Evolutionary conservation across 1,139 yeast genomes (phyloP), one percentile per base, ranked within the genome.

Genomic region (Suhomyces terraborum): DNA sequence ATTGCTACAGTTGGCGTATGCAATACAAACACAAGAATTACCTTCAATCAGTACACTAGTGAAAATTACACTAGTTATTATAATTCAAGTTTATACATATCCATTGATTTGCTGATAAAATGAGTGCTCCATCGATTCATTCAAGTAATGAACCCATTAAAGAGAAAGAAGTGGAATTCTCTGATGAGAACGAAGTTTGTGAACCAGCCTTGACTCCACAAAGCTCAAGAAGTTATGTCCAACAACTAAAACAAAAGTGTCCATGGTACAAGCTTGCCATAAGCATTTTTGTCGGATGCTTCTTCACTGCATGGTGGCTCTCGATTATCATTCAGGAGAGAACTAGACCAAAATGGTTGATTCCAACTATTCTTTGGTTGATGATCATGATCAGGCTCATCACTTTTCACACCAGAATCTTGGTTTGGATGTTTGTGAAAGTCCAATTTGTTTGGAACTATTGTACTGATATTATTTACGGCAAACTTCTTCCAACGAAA

Each of bases 241-340:
- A 32, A 14, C 35, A 16, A 6, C 14, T 50, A 29, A 51, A 46
- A 35, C 8, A 30, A 14, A 38, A 32, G 13, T 47, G 36, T 32
- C 54, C 55, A 4, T 48, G 42, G 44, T 51, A 29, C 29, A 59
- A 47, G 34, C 36, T 64, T 7, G 58, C 59, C 3, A 41, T 62
- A 22, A 67, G 67, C 41, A 41, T 69, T 10, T 54, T 73, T 27
- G 43, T 61, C 25, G 77, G 73, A 1, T 58, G 65, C 29, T 76
- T 81, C 50, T 80, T 80, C 67, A 80, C 86, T 4, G 73, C 82
- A 3, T 81, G 86, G 86, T 81, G 85, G 85, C 56, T 80, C 27
- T 74, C 84, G 10, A 77, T 81, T 40, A 43, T 81, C 21, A 75
- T 72, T 42, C 86, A 80, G 55, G 58, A 71, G 4, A 69, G 69